These are phyloP conservation scores for Rubroboletus satanas DNA, from an alignment of 768 basidiomycete species.

Conservation along the genomic window DNA sequence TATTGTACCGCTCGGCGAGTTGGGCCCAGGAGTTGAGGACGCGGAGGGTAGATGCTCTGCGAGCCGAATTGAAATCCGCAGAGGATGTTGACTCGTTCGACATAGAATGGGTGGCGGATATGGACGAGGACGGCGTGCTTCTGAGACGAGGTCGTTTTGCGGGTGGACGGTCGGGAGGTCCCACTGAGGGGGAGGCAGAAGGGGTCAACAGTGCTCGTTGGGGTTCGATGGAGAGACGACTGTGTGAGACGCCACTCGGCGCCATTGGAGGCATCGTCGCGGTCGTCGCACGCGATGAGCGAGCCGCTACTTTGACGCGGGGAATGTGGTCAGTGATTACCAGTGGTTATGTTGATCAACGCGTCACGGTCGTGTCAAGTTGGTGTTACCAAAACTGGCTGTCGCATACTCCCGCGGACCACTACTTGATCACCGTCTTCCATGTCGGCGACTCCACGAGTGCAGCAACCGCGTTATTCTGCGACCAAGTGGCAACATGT, in stretches of 20 bases:
- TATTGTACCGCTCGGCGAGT: conserved; percentile 64
- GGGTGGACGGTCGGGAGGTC: conserved; percentile 37
- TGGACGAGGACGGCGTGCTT: conserved; percentile 42
- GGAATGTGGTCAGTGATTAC: conserved; percentile 5
- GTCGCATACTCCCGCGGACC: neutral
- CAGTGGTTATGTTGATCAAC: neutral
- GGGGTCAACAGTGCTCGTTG: conserved; percentile 20
- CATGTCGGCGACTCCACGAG: neutral
- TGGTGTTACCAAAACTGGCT: conserved; percentile 13
- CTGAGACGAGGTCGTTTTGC: conserved; percentile 48
- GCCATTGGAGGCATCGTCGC: conserved; percentile 10
- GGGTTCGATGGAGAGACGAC: conserved; percentile 12
- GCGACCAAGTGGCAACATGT: no score
- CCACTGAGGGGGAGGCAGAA: conserved; percentile 28
- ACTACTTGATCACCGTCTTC: neutral
- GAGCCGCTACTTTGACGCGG: neutral
- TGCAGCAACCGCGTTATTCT: neutral
- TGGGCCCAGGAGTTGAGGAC: conserved; percentile 62
- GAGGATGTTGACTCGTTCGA: conserved; percentile 27
- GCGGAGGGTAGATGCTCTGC: conserved; percentile 50
- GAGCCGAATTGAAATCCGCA: conserved; percentile 49
- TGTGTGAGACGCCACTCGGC: neutral
- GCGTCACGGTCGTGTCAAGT: neutral
- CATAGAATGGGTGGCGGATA: conserved; percentile 34
- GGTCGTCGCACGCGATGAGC: conserved; percentile 9